Conservation (phyloP, 2,329 filamentous ascomycete species). For the Bipolaris cookei region DNA sequence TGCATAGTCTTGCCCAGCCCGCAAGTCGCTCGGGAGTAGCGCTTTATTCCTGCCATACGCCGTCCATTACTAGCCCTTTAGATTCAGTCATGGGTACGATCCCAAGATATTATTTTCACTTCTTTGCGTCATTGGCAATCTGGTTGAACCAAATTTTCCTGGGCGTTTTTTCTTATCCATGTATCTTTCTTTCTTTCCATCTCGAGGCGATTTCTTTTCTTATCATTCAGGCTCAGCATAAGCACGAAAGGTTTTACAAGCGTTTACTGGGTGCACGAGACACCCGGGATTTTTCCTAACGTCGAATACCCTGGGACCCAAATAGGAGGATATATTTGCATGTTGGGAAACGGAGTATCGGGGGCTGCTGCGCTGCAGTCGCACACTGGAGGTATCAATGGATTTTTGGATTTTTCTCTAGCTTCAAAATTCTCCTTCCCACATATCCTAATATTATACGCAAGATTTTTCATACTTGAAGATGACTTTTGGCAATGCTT, state of each 20-base stretch:
- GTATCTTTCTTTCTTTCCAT: background rate
- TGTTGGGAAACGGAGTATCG: slow-evolving; percentile 14
- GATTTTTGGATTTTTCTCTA: slow-evolving; percentile 2
- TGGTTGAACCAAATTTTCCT: slow-evolving; percentile 3
- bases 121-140: background rate
- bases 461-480: background rate
- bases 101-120: background rate
- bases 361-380: background rate
- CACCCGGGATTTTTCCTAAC: slow-evolving; percentile 9
- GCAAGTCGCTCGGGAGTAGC: background rate
- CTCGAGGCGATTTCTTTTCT: background rate
- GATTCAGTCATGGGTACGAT: background rate
- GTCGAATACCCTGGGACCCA: slow-evolving; percentile 27
- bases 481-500: background rate
- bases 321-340: slow-evolving; percentile 24
- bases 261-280: slow-evolving; percentile 5
- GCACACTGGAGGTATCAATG: background rate
- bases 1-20: slow-evolving; percentile 5
- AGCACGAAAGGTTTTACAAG: background rate
- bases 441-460: slow-evolving; percentile 12
- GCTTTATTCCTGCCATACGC: background rate
- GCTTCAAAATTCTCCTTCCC: slow-evolving; percentile 3
- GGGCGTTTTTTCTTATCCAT: background rate
- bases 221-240: background rate
- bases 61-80: background rate